These are phyloP conservation scores for Kazachstania psychrophila DNA, from an alignment of 805 yeast genomes.

Conservation along the genomic window DNA sequence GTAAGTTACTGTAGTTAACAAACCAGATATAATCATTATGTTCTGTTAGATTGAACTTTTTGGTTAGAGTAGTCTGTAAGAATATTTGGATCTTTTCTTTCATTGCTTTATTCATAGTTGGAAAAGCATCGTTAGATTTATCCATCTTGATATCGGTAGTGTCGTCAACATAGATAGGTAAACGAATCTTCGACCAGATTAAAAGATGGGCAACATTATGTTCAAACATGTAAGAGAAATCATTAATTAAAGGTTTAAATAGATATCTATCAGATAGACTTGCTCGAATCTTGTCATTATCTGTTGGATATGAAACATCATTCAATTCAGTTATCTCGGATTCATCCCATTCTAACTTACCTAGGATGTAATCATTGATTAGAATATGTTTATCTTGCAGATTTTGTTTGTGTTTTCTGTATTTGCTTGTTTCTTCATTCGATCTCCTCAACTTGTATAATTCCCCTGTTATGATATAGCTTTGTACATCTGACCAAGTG, in stretches of 20 bases:
- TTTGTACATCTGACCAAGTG: constrained; percentile 37
- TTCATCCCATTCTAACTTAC: constrained; percentile 44
- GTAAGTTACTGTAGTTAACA: constrained; percentile 60
- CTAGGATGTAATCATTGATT: constrained; percentile 42
- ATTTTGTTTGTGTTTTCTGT: constrained; percentile 37
- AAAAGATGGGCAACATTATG: constrained; percentile 46
- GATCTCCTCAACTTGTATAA: constrained; percentile 45
- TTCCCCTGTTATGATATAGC: constrained; percentile 34
- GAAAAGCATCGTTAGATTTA: constrained; percentile 15
- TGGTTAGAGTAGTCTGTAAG: constrained; percentile 35
- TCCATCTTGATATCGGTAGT: constrained; percentile 29
- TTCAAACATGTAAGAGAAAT: constrained; percentile 59
- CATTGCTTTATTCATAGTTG: constrained; percentile 33
- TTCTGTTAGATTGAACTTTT: constrained; percentile 23
- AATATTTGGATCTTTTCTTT: constrained; percentile 40
- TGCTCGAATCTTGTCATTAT: constrained; percentile 16
- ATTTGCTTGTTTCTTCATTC: constrained; percentile 34
- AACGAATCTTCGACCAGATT: constrained; percentile 55
- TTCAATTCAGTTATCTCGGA: constrained; percentile 17
- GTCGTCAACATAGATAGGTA: constrained; percentile 40
- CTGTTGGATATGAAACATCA: constrained; percentile 12
- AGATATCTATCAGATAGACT: constrained; percentile 27
- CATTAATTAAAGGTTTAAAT: constrained; percentile 40
- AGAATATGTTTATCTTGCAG: constrained; percentile 32
- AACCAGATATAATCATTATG: constrained; percentile 50